Base-by-base conservation (phyloP, 2,329 filamentous ascomycete species). In the Aspergillus puulaauensis region DNA sequence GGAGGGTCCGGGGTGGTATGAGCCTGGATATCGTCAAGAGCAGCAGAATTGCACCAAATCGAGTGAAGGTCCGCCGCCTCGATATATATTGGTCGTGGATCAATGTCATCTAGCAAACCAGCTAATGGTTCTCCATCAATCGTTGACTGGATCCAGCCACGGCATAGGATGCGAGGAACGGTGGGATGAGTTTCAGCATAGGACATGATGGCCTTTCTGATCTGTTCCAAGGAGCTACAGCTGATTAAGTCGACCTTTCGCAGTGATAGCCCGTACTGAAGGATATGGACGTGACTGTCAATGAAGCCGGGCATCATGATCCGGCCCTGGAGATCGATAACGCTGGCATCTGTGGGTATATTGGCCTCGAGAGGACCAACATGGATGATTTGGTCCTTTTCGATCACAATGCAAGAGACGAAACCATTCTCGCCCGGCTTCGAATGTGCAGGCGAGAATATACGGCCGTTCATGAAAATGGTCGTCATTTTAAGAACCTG, bases 41-140 rank as follows among this genome's bases (percentile, higher is more conserved):
- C 80, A 3, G 79, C 70, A 40, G 67, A 75, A 59, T 80, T 82
- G 63, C 79, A 81, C 80, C 80, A 82, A 2, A 73, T 75, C 0
- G 78, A 81, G 64, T 82, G 80, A 19, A 81, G 68, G 55, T 81
- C 79, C 46, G 79, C 77, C 2, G 78, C 72, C 43, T 81, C 77
- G 50, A 82, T 78, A 61, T 76, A 81, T 50, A 82, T 80, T 0
- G 80, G 79, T 24, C 79, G 72, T 1, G 72, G 64, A 58, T 81
- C 79, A 19, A 82, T 64, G 54, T 79, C 78, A 56, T 82, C 79
- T 8, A 82, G 59, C 68, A 75, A 75, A 31, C 65, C 74, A 6
- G 78, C 77, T 35, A 77, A 70, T 1, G 78, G 77, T 21, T 72
- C 60, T 4, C 75, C 73, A 45, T 75, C 63, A 1, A 78, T 80